Percentiles rank a stretch among this genome's conserved stretches.
These are phyloP conservation scores for Fusarium sp. DNA, from an alignment of 2,329 filamentous ascomycete genomes.

Conservation along the genomic window DNA sequence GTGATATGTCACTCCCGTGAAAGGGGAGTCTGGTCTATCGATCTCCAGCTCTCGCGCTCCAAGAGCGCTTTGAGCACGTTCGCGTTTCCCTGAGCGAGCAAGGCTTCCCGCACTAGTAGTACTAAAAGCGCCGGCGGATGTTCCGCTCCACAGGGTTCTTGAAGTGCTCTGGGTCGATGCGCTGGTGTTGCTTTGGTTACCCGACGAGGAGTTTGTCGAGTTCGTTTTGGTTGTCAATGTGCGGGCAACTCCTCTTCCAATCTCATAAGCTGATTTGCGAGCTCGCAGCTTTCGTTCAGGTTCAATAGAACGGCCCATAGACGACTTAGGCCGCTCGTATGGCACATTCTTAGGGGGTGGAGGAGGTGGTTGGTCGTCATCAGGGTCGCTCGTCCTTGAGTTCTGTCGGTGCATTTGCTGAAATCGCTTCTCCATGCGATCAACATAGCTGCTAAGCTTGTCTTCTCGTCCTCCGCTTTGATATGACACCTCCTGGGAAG, in stretches of 20 bases:
- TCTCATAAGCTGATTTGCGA: constrained; percentile 83
- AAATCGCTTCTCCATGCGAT: constrained; percentile 89
- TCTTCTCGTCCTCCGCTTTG: constrained; percentile 61
- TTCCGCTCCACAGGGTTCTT: constrained; percentile 92
- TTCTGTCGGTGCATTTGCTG: constrained; percentile 76
- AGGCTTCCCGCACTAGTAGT: constrained; percentile 95
- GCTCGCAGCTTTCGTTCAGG: constrained; percentile 66
- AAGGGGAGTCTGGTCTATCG: constrained; percentile 72
- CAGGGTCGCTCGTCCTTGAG: constrained; percentile 55
- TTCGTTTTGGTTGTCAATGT: constrained; percentile 92
- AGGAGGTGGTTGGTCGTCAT: constrained; percentile 71
- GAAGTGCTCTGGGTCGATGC: constrained; percentile 82
- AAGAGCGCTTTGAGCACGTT: constrained; percentile 74
- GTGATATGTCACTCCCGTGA: constrained; percentile 89
- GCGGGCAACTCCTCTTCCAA: constrained; percentile 77
- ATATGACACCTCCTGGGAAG: constrained; percentile 63
- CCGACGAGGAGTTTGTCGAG: constrained; percentile 81
- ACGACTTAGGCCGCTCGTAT: constrained; percentile 70
- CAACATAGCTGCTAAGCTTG: constrained; percentile 86
- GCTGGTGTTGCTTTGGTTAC: constrained; percentile 78
- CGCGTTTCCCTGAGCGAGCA: constrained; percentile 78
- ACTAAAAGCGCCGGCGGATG: constrained; percentile 90
- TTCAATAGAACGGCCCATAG: constrained; percentile 60
- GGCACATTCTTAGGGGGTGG: constrained; percentile 67
- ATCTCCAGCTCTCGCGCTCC: constrained; percentile 69